Base-by-base conservation (phyloP, 1,284 basidiomycete species). In the Boletus coffeatus region DNA sequence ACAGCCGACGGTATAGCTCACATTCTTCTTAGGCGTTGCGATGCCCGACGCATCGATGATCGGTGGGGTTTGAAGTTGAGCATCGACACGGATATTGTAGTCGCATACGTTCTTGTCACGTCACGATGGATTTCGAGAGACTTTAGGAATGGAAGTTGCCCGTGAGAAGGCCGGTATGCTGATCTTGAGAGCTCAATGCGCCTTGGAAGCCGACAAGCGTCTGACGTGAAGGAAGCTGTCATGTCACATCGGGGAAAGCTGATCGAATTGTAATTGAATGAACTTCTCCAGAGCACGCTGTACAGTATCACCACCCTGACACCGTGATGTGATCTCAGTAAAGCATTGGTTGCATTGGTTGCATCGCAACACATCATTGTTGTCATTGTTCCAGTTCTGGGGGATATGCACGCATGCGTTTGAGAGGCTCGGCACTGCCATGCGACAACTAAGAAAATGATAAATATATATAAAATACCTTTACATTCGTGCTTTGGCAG, bases 401-500 rank as follows among this genome's bases (percentile, higher is more conserved):
- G n/a, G 43, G 43, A 61, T 32, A 60, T 63, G 48, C 18, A 56
- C 29, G 29, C 29, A 29, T 29, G 29, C 29, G 29, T 29, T 29
- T 29, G 29, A 29, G 29, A 29, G 29, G 29, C 29, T 29, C 29
- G 29, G 29, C 29, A 29, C 29, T 29, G 29, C 29, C 14, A 21
- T 46, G 43, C 43, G 7, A 50, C 29, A 32, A 57, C 14, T 39
- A 53, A 56, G 3, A 25, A 43, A 32, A 59, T 57, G 0, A 50
- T 21, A 18, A 6, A 52, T n/a, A 32, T 7, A 53, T 16, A 29
- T 29, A 13, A 32, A 32, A n/a, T 8, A 52, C 18, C n/a, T 48
- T 70, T 58, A 76, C 69, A 76, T 75, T 56, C 70, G 70, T 55
- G 74, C 67, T 60, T 71, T 74, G 36, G 74, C 55, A 43, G 75